phyloP scores from a whole-genome alignment of 2,329 filamentous ascomycete genomes.

The Diplodia sapinea region DNA sequence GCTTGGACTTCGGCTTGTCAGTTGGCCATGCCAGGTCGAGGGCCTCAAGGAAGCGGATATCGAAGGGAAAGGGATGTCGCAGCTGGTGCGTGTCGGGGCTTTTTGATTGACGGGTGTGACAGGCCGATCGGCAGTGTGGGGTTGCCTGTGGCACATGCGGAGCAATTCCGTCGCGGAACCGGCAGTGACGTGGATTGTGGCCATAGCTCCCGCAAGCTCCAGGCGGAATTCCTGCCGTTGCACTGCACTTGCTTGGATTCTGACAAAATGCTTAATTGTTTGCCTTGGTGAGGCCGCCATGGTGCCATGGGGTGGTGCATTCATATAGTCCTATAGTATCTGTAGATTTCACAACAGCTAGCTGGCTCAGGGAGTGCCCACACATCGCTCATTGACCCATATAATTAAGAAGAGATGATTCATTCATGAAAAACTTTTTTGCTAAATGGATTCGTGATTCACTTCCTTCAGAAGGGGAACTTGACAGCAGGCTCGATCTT shows the following conservation, averaged over 20 bases:
- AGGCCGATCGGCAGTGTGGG: conserved; percentile 7
- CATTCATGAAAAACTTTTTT: no score
- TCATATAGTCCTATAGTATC: no score
- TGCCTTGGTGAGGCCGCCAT: neutral
- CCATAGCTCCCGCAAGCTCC: conserved; percentile 21
- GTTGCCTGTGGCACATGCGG: neutral
- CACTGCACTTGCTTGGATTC: no score
- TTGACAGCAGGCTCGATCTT: conserved; percentile 56
- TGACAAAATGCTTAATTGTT: neutral
- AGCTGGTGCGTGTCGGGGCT: conserved; percentile 12
- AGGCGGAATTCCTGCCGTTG: conserved; percentile 11
- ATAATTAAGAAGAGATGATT: no score
- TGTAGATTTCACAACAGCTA: no score
- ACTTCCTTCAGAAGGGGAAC: neutral
- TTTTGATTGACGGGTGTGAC: conserved; percentile 22
- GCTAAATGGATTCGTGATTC: neutral
- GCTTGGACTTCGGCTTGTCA: neutral
- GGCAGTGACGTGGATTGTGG: conserved; percentile 17
- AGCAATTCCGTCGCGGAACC: conserved; percentile 16
- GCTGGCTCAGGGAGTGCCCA: no score
- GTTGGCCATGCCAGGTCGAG: neutral
- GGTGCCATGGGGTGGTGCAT: no score
- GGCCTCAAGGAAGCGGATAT: conserved; percentile 14
- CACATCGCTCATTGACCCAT: no score
- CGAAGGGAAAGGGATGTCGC: neutral